Evolutionary conservation across 2,329 filamentous ascomycete species (phyloP).

Genomic region (Apiospora marii): DNA sequence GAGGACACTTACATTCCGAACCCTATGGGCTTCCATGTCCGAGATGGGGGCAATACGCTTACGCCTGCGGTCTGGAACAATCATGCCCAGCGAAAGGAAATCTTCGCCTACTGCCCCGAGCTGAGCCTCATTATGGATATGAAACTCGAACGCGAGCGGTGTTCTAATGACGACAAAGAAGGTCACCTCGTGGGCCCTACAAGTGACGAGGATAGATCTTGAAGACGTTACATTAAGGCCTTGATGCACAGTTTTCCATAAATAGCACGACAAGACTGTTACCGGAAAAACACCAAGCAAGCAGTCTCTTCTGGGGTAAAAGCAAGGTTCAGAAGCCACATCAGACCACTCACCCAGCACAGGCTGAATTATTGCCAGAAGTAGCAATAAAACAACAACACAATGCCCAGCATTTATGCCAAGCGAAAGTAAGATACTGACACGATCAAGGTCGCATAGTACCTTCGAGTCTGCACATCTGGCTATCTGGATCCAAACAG

Average conservation of each 20-base stretch:
- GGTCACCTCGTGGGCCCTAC: background rate
- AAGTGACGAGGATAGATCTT: background rate
- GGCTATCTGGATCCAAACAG: background rate
- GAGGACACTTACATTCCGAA: slow-evolving; percentile 58
- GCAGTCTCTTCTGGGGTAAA: background rate
- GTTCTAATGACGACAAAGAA: slow-evolving; percentile 44
- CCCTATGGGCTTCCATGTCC: slow-evolving; percentile 63
- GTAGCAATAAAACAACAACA: background rate
- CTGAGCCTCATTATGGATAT: slow-evolving; percentile 63
- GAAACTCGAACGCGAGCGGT: slow-evolving; percentile 60
- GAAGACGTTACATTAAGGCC: background rate
- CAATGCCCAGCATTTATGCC: background rate
- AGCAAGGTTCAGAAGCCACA: background rate
- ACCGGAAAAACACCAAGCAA: background rate
- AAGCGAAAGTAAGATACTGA: background rate
- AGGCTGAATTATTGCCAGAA: background rate
- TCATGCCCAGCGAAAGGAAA: slow-evolving; percentile 50
- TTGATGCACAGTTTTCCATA: background rate
- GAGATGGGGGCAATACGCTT: slow-evolving; percentile 51
- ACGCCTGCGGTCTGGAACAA: slow-evolving; percentile 57
- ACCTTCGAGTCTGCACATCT: background rate
- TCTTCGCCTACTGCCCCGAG: slow-evolving; percentile 65
- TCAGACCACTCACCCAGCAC: background rate
- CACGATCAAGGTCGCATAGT: background rate
- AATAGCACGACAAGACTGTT: background rate